Conservation (phyloP, 2,329 filamentous ascomycete species). For the Alternaria postmessia region DNA sequence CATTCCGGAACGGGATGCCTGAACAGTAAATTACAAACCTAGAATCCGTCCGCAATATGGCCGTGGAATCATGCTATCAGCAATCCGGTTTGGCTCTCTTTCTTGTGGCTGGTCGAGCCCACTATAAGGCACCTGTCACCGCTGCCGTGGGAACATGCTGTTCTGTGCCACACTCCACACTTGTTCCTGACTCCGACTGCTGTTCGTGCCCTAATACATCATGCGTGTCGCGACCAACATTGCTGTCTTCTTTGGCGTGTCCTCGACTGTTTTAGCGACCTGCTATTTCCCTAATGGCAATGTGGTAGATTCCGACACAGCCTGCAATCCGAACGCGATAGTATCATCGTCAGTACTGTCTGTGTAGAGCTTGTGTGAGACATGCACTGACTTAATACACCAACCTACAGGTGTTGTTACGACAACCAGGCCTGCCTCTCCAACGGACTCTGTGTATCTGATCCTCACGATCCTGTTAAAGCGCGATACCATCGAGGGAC, state of each 20-base stretch:
- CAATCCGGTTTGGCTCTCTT: slow-evolving; percentile 3
- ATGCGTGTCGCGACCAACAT: neutral
- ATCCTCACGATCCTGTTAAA: slow-evolving; percentile 30
- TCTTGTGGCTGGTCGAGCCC: neutral
- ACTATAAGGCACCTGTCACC: slow-evolving; percentile 8
- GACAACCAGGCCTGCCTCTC: slow-evolving; percentile 42
- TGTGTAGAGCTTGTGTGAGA: neutral
- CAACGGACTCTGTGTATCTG: slow-evolving; percentile 40
- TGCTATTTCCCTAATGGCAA: slow-evolving; percentile 30
- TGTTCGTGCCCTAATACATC: neutral
- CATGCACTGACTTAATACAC: neutral
- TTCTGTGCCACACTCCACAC: neutral
- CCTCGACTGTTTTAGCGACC: slow-evolving; percentile 15
- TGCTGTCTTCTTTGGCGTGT: neutral
- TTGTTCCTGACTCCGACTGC: neutral
- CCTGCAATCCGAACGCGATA: slow-evolving; percentile 26
- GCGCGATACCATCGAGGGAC: slow-evolving; percentile 37
- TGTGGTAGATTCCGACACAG: slow-evolving; percentile 19
- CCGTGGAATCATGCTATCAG: slow-evolving; percentile 1
- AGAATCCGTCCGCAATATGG: neutral
- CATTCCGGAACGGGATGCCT: neutral
- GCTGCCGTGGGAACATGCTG: neutral
- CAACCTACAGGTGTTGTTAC: slow-evolving; percentile 27
- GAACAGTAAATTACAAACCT: neutral
- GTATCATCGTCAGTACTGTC: slow-evolving; percentile 21